Percentiles rank a stretch among this genome's conserved stretches.
phyloP scores from a whole-genome alignment of 768 basidiomycete species.

The Phylloporus sp. region DNA sequence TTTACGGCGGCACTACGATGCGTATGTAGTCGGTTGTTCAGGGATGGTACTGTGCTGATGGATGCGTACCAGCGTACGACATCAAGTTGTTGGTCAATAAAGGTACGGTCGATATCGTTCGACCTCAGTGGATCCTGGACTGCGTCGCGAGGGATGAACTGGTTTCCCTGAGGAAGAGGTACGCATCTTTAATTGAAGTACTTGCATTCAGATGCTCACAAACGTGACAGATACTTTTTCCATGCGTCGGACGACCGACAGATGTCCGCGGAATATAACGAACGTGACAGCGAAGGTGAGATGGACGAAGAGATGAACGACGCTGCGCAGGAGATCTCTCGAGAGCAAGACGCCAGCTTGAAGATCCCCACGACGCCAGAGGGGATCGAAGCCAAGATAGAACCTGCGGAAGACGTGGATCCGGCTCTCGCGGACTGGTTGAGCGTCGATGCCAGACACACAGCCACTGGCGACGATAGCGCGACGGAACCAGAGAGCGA shows the following conservation, averaged over 20 bases:
- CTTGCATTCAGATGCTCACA: background rate
- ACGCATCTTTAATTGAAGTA: background rate
- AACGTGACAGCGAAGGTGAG: slow-evolving; percentile 36
- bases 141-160: slow-evolving; percentile 57
- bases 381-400: slow-evolving; percentile 16
- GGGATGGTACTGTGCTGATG: background rate
- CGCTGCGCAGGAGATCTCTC: slow-evolving; percentile 1
- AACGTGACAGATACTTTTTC: slow-evolving; percentile 64
- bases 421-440: slow-evolving; percentile 58
- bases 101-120: slow-evolving; percentile 65
- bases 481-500: slow-evolving; percentile 59
- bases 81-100: slow-evolving; percentile 68
- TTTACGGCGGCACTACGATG: slow-evolving; percentile 65
- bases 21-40: slow-evolving; percentile 43
- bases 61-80: slow-evolving; percentile 52
- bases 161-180: slow-evolving; percentile 69
- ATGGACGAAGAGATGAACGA: slow-evolving; percentile 20
- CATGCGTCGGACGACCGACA: slow-evolving; percentile 54
- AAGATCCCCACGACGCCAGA: background rate
- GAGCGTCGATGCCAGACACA: slow-evolving; percentile 40
- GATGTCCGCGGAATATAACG: slow-evolving; percentile 47
- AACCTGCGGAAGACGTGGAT: slow-evolving; percentile 37
- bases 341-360: slow-evolving; percentile 16
- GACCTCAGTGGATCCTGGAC: slow-evolving; percentile 77
- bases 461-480: slow-evolving; percentile 26